Evolutionary conservation across 805 yeast genomes (phyloP).

Genomic region (Cyberlindnera nakhonratchasimensis): DNA sequence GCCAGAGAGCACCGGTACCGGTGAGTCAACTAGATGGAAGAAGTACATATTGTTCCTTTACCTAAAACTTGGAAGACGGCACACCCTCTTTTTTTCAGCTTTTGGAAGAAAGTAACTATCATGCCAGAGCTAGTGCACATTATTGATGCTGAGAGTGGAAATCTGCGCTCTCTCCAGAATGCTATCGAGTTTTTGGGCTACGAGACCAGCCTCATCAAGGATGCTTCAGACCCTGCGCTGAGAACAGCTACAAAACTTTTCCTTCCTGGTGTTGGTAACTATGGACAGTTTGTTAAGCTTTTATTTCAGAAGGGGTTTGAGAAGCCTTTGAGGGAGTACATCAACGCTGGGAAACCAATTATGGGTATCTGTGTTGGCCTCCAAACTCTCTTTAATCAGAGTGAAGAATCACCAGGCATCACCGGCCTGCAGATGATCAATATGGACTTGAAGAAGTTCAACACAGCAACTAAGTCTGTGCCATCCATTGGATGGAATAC

Average conservation of each 20-base stretch:
- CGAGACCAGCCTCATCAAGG: constrained; percentile 55
- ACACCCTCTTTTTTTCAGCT: no score
- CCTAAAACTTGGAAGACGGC: not conserved
- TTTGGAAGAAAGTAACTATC: no score
- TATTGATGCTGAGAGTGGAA: constrained; percentile 93
- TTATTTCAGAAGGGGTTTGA: constrained; percentile 58
- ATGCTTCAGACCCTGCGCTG: constrained; percentile 50
- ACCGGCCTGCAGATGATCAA: constrained; percentile 59
- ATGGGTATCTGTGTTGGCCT: constrained; percentile 99
- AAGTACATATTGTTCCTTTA: not conserved
- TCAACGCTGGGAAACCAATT: constrained; percentile 73
- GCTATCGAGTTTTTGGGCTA: constrained; percentile 81
- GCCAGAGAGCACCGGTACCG: not conserved
- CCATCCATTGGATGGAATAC: constrained; percentile 98
- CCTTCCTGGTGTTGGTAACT: constrained; percentile 97
- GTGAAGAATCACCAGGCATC: constrained; percentile 67
- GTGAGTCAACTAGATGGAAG: constrained; percentile 2
- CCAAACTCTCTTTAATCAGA: constrained; percentile 74
- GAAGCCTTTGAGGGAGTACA: constrained; percentile 62
- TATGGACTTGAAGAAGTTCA: constrained; percentile 57
- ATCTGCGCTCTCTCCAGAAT: constrained; percentile 81
- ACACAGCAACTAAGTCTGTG: constrained; percentile 65
- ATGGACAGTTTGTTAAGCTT: constrained; percentile 85
- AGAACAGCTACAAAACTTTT: constrained; percentile 55
- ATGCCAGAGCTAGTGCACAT: constrained; percentile 46